Conservation (phyloP, 73 alveolate genomes). For the Effrenium voratum region DNA sequence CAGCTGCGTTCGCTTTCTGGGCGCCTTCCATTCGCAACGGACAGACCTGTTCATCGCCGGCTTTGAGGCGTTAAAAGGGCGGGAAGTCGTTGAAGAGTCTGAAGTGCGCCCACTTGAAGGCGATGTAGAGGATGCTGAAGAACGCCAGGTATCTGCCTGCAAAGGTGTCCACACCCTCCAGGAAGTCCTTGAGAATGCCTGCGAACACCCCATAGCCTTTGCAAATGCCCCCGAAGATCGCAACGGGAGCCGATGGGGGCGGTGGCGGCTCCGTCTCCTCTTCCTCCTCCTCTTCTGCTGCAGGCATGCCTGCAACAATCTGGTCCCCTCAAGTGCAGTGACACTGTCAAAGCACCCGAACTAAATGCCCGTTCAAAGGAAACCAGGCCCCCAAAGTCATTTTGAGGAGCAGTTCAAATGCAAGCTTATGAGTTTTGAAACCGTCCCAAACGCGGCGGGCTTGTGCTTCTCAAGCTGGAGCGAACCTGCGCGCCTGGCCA, state of each 20-base stretch:
- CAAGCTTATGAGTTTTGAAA: no score
- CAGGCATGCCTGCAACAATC: background rate
- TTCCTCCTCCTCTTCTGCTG: constrained; percentile 30
- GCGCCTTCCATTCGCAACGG: no score
- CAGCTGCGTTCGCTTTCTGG: no score
- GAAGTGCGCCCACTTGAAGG: constrained; percentile 91
- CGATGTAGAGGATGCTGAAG: constrained; percentile 62
- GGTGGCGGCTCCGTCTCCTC: constrained; percentile 38
- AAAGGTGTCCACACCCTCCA: constrained; percentile 90
- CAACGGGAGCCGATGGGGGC: constrained; percentile 54
- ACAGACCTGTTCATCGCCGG: no score
- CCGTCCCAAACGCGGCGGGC: no score
- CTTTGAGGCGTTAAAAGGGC: constrained; percentile 70
- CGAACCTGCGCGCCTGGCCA: constrained; percentile 54
- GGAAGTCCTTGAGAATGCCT: constrained; percentile 54
- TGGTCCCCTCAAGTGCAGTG: background rate
- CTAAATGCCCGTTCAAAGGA: no score
- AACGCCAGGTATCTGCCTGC: constrained; percentile 73
- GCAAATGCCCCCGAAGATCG: constrained; percentile 52
- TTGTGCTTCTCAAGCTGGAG: no score
- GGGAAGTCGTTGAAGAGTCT: constrained; percentile 86
- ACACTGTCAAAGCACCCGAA: background rate
- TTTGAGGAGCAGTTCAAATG: no score
- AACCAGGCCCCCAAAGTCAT: no score
- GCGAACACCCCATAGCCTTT: constrained; percentile 77